phyloP scores from a whole-genome alignment of 2,329 filamentous ascomycete species.

The Colletotrichum lini region DNA sequence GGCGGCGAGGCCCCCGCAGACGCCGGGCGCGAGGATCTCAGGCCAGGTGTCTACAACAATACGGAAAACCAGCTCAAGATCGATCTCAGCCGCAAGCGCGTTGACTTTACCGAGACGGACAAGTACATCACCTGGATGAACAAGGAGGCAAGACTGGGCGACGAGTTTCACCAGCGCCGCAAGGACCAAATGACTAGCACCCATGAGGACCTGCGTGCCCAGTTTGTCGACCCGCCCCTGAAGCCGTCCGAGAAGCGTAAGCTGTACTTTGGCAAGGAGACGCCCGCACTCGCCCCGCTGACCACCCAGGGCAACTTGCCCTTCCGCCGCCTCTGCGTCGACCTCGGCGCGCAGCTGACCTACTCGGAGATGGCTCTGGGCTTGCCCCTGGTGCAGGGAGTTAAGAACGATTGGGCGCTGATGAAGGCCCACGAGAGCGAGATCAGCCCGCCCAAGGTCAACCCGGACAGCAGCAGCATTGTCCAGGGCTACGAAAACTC shows the following conservation, averaged over 20 bases:
- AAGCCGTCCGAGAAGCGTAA: constrained; percentile 93
- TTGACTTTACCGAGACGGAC: constrained; percentile 80
- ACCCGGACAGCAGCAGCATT: constrained; percentile 64
- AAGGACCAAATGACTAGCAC: constrained; percentile 58
- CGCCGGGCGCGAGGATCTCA: constrained; percentile 62
- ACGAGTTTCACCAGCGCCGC: constrained; percentile 58
- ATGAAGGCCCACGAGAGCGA: constrained; percentile 94
- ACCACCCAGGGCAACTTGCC: constrained; percentile 98
- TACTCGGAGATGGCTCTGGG: constrained; percentile 99
- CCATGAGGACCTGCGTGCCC: constrained; percentile 81
- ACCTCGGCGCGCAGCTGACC: constrained; percentile 91
- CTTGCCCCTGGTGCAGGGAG: constrained; percentile 88
- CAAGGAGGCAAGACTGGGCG: constrained; percentile 63
- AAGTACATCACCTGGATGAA: constrained; percentile 84
- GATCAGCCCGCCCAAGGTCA: constrained; percentile 78
- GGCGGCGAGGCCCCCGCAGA: constrained; percentile 54
- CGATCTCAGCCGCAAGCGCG: constrained; percentile 80
- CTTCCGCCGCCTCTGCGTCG: constrained; percentile 90
- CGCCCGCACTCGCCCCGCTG: constrained; percentile 91
- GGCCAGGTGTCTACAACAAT: constrained; percentile 81
- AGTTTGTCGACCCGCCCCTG: constrained; percentile 88
- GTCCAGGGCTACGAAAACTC: constrained; percentile 86
- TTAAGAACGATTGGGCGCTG: constrained; percentile 93
- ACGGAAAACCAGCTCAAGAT: constrained; percentile 80
- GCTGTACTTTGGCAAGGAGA: constrained; percentile 94